phyloP scores from a whole-genome alignment of 2,329 filamentous ascomycete genomes.

The Colletotrichum sp. region DNA sequence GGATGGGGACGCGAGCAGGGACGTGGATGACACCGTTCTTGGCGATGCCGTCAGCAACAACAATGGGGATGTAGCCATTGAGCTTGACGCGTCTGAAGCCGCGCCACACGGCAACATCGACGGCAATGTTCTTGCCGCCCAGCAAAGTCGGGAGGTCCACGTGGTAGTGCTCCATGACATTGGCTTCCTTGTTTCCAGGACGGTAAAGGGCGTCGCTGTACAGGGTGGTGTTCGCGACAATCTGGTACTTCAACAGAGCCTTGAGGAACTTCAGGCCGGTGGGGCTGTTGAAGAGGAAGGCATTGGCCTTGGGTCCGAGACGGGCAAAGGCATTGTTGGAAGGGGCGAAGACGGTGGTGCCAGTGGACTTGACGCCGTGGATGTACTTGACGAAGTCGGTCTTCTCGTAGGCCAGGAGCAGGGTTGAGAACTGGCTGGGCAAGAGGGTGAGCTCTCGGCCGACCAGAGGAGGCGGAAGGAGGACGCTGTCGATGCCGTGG shows the following conservation, averaged over 20 bases:
- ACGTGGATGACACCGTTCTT: conserved; percentile 86
- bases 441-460: conserved; percentile 64
- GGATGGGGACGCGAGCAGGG: conserved; percentile 74
- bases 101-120: conserved; percentile 75
- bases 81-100: conserved; percentile 74
- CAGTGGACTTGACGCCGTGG: conserved; percentile 58
- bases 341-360: conserved; percentile 82
- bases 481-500: conserved; percentile 75
- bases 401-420: conserved; percentile 75
- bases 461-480: conserved; percentile 76
- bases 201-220: conserved; percentile 86
- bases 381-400: conserved; percentile 71
- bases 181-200: conserved; percentile 30
- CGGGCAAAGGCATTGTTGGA: conserved; percentile 80
- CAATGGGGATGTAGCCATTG: conserved; percentile 73
- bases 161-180: conserved; percentile 59
- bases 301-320: conserved; percentile 76
- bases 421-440: conserved; percentile 78
- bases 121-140: conserved; percentile 65
- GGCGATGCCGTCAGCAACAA: conserved; percentile 72
- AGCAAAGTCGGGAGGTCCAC: conserved; percentile 78
- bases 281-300: conserved; percentile 80
- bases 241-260: conserved; percentile 80
- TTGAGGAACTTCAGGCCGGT: conserved; percentile 76
- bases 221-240: conserved; percentile 74